Evolutionary conservation across 805 yeast species (phyloP).

Genomic region (Wickerhamomyces hampshirensis): DNA sequence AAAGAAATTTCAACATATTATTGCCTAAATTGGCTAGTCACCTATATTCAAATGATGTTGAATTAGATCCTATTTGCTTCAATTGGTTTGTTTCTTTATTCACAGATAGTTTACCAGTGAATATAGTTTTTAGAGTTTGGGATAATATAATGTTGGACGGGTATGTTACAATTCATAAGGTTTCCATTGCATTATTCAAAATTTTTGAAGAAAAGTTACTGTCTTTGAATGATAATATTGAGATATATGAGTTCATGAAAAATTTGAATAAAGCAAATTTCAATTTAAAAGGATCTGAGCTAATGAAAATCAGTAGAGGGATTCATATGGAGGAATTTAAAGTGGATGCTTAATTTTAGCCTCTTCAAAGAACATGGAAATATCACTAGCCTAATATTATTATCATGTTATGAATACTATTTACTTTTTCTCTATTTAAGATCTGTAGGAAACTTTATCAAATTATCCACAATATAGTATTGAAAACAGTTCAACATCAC

Average conservation of each 20-base stretch:
- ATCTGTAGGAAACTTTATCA: conserved; percentile 51
- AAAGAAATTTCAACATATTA: conserved; percentile 29
- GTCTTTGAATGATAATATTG: conserved; percentile 24
- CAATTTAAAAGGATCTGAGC: conserved; percentile 23
- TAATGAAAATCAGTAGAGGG: conserved; percentile 15
- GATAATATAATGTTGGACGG: conserved; percentile 42
- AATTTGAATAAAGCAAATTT: conserved; percentile 24
- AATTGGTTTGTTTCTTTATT: conserved; percentile 56
- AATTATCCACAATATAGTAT: conserved; percentile 65
- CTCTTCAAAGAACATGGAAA: not conserved
- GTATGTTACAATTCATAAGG: conserved; percentile 31
- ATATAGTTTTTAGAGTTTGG: conserved; percentile 47
- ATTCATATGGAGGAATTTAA: not conserved
- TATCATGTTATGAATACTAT: not conserved
- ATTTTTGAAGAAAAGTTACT: conserved; percentile 31
- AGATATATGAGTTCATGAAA: conserved; percentile 32
- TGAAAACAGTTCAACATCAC: conserved; percentile 70
- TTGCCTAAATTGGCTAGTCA: conserved; percentile 39
- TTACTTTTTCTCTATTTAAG: no score
- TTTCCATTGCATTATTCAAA: conserved; percentile 34
- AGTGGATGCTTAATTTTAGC: not conserved
- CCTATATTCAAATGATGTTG: conserved; percentile 31
- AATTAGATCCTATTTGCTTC: conserved; percentile 44
- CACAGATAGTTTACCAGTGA: conserved; percentile 46
- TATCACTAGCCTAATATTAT: no score